Evolutionary conservation across 306 rosid species (phyloP), one percentile per base, ranked within the genome.

Genomic region (Cicer chorassanicum): DNA sequence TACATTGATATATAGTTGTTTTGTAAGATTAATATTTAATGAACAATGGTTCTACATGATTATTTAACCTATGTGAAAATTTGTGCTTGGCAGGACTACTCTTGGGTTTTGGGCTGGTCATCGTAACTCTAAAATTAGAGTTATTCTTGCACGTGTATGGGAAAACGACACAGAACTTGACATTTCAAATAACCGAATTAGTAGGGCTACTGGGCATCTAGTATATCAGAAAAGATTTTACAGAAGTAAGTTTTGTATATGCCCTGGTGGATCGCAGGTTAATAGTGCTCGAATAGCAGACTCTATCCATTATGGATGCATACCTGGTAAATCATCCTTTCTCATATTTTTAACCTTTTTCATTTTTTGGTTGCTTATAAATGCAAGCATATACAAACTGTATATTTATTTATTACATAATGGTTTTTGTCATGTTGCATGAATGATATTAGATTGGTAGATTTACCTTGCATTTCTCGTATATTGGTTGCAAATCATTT

Each of bases 191-290:
- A 90, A 92, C 84, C 85, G 98, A 87, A 94, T 94, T 62, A 92
- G 82, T 48, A 89, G 99, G 81, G 97, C 99, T 43, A 84, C 78
- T 41, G 99, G 98, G 77, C 91, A 81, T 71, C 81, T 92, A 76
- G 73, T 87, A 54, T 94, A 94, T 82, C 99, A 94, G 78, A 90
- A 90, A 85, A 86, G 89, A 83, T 94, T 94, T 75, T 94, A 94
- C 80, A 84, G 73, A 57, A 94, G 87, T 43, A 94, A 90, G 79
- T 92, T 88, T 78, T 94, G 98, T 82, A 90, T 94, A 73, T 94
- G 99, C 84, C 99, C 99, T 51, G 97, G 99, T 48, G 99, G 99
- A 72, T 94, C 99, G 41, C 97, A 94, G 83, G 99, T 94, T 70
- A 94, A 94, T 72, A 94, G 99, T 82, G 97, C 99, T 71, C 98